Percentiles rank a stretch among this genome's conserved stretches.
Conservation (phyloP, 2,329 filamentous ascomycete species). For the Rutstroemia sydowiana region DNA sequence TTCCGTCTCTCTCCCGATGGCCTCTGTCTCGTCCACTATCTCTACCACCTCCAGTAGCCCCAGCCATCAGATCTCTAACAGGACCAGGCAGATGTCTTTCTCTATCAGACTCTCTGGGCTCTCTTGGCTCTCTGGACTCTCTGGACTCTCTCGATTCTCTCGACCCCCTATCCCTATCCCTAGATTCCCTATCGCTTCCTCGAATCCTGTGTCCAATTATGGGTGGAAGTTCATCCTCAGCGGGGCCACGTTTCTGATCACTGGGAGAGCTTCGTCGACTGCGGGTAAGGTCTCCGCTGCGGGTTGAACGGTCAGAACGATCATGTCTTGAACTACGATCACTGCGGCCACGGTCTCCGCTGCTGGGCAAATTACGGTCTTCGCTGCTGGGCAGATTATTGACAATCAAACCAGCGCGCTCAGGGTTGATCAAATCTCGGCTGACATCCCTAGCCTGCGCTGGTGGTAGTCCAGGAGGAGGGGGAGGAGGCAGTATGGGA, state of each 20-base stretch:
- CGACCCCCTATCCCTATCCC: slow-evolving; percentile 10
- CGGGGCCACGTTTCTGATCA: slow-evolving; percentile 22
- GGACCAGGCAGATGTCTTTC: not conserved
- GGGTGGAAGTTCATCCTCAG: slow-evolving; percentile 23
- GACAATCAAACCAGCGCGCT: slow-evolving; percentile 27
- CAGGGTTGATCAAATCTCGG: slow-evolving; percentile 23
- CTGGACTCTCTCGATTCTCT: not conserved
- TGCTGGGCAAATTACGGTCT: slow-evolving; percentile 9
- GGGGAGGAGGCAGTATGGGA: slow-evolving; percentile 44
- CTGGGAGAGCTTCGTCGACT: slow-evolving; percentile 27
- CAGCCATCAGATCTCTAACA: slow-evolving; percentile 16
- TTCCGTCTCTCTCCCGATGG: slow-evolving; percentile 12
- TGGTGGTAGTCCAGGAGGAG: slow-evolving; percentile 27
- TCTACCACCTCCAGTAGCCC: slow-evolving; percentile 15
- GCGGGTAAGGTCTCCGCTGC: too few relatives aligned
- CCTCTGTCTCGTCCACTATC: slow-evolving; percentile 16
- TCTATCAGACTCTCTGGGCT: slow-evolving; percentile 5
- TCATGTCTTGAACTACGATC: slow-evolving; percentile 26
- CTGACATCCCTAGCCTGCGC: slow-evolving; percentile 16
- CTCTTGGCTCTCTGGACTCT: not conserved
- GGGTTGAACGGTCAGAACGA: too few relatives aligned
- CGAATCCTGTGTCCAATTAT: slow-evolving; percentile 27
- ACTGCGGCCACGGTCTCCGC: slow-evolving; percentile 17
- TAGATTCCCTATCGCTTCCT: slow-evolving; percentile 17
- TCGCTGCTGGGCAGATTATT: slow-evolving; percentile 13